Evolutionary conservation across 257 asterid species (phyloP), one percentile per base, ranked within the genome.

Genomic region (Jasminum sambac): DNA sequence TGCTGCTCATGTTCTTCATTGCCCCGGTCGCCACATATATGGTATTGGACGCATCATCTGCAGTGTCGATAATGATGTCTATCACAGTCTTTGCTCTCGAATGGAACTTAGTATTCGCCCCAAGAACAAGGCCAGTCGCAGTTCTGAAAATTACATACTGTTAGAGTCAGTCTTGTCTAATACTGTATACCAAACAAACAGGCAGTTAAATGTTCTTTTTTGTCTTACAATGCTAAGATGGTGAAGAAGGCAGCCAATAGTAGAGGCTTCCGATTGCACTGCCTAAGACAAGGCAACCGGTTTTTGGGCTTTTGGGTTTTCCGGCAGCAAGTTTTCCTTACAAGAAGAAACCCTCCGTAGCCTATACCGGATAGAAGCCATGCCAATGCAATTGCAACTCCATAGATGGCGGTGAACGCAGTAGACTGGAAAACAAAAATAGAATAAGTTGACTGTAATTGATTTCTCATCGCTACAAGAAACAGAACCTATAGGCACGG

Each of bases 361-460:
- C 73, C 84, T 0, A 90, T 25, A 16, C 98, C 96, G 69, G 90
- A 81, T 8, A 87, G 63, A 62, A 86, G 66, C 97, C 98, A 93
- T 10, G 76, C 0, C 23, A 64, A 80, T 10, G 90, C 94, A 52
- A 90, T 80, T n/a, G 79, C 84, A 42, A 84, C 89, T 59, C 97
- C 98, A 52, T 74, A 75, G 70, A 87, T 72, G 58, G 97, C 96
- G 10, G 97, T 90, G 48, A 82, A 93, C 21, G 72, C 85, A 12
- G 90, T 84, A 46, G 98, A 90, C 98, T 93, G 88, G 66, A 30
- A 30, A 4, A 81, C 71, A 11, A 74, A 67, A 11, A n/a, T 7
- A 34, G 55, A 65, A 21, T 10, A 0, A 1, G 50, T 61, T 12
- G 26, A 55, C 19, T 1, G 14, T n/a, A 11, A 2, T 41, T 24